Conservation (phyloP, 176 grass and related monocot genomes). For the Saccharum officinarum region DNA sequence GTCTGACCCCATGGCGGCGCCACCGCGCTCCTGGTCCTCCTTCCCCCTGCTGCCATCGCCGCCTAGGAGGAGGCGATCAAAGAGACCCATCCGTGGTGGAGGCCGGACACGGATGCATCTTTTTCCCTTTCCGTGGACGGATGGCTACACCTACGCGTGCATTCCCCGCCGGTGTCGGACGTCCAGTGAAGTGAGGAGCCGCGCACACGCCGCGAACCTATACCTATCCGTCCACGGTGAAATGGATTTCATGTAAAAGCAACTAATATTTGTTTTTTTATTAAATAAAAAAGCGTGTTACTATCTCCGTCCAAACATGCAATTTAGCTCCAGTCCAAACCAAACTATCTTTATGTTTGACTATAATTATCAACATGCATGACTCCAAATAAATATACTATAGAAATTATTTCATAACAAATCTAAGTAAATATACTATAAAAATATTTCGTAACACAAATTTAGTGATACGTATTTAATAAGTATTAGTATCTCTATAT, state of each 20-base stretch:
- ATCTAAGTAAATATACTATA: background rate
- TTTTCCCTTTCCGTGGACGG: background rate
- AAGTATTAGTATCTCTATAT: background rate
- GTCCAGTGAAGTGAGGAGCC: conserved; percentile 6
- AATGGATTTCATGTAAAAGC: background rate
- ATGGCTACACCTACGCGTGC: background rate
- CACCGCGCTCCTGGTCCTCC: background rate
- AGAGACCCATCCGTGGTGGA: conserved; percentile 50
- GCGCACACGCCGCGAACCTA: conserved; percentile 1
- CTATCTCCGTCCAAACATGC: background rate
- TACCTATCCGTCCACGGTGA: background rate
- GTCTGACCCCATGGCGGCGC: conserved; percentile 43
- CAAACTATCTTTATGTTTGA: too few species aligned
- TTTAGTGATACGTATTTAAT: too few species aligned
- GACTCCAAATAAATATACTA: too few species aligned
- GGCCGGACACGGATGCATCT: conserved; percentile 14
- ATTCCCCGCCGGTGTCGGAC: conserved; percentile 18
- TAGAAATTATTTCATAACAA: too few species aligned
- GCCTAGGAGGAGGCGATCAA: conserved; percentile 61
- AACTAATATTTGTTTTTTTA: background rate
- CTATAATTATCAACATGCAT: too few species aligned
- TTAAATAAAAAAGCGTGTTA: background rate
- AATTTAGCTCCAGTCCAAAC: background rate
- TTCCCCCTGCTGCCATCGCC: background rate
- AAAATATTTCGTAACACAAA: too few species aligned